phyloP scores from a whole-genome alignment of 2,329 filamentous ascomycete genomes.

The Fusarium multiceps region DNA sequence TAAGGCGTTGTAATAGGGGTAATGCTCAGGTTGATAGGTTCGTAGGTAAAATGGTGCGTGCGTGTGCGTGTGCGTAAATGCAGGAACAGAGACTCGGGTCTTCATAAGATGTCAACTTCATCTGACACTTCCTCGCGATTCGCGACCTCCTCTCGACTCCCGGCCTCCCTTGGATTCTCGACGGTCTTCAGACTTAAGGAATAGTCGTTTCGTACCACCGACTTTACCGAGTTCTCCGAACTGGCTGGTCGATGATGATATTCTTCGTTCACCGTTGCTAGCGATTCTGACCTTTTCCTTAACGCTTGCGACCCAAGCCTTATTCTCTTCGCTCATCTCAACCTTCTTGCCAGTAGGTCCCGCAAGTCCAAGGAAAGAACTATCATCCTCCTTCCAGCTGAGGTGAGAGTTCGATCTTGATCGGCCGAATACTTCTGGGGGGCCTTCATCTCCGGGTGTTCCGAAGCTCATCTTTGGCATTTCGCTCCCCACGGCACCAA shows the following conservation, averaged over 20 bases:
- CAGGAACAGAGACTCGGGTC: constrained; percentile 18
- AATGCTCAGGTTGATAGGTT: constrained; percentile 29
- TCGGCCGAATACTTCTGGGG: constrained; percentile 58
- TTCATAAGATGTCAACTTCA: constrained; percentile 22
- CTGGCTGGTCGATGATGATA: constrained; percentile 45
- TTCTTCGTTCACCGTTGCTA: constrained; percentile 65
- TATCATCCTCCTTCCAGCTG: constrained; percentile 70
- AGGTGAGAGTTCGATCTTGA: constrained; percentile 65
- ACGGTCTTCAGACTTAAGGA: constrained; percentile 56
- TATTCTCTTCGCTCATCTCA: constrained; percentile 77
- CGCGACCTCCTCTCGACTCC: constrained; percentile 27
- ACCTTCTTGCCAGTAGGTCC: constrained; percentile 74
- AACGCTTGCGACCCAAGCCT: constrained; percentile 85
- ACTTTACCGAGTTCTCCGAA: constrained; percentile 79
- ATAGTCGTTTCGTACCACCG: constrained; percentile 78
- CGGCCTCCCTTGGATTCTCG: constrained; percentile 33
- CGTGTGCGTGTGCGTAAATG: constrained; percentile 2
- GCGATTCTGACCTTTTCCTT: constrained; percentile 81
- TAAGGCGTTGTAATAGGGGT: constrained; percentile 35
- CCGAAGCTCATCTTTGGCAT: constrained; percentile 52
- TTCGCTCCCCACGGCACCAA: constrained; percentile 52
- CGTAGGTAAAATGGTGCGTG: constrained; percentile 13
- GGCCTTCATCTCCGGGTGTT: constrained; percentile 59
- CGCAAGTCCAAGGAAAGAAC: constrained; percentile 72
- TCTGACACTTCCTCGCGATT: constrained; percentile 37